Evolutionary conservation across 2,329 filamentous ascomycete genomes (phyloP).

Genomic region (Capronia coronata): DNA sequence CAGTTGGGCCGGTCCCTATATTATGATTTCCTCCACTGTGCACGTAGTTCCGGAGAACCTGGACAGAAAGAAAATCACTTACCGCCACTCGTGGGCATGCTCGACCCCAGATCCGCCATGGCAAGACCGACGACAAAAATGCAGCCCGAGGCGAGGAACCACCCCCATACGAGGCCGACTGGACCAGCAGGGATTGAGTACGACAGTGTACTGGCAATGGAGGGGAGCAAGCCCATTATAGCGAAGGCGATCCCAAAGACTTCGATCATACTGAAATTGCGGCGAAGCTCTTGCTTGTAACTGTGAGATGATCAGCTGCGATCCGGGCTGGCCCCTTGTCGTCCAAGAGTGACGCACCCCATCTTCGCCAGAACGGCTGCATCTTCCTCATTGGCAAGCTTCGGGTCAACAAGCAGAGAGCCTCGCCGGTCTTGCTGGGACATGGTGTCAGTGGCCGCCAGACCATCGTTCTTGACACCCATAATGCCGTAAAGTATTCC

Average conservation of each 20-base stretch:
- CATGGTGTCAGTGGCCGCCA: background rate
- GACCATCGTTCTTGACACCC: background rate
- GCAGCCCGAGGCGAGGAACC: constrained; percentile 53
- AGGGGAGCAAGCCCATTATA: constrained; percentile 57
- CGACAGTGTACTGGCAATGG: constrained; percentile 53
- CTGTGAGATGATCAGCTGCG: constrained; percentile 18
- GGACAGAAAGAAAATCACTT: background rate
- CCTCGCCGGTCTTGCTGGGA: constrained; percentile 12
- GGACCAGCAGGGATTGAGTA: constrained; percentile 56
- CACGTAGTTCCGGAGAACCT: no score
- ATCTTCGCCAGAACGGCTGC: constrained; percentile 37
- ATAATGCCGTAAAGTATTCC: background rate
- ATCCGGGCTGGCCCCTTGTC: background rate
- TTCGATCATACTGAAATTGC: constrained; percentile 58
- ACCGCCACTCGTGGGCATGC: constrained; percentile 54
- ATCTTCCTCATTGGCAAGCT: constrained; percentile 34
- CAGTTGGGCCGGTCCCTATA: no score
- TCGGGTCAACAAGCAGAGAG: constrained; percentile 19
- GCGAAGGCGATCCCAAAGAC: constrained; percentile 55
- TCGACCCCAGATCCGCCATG: constrained; percentile 46
- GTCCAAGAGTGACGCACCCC: constrained; percentile 13
- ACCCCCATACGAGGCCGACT: constrained; percentile 57
- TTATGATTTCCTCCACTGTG: no score
- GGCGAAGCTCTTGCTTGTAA: constrained; percentile 56
- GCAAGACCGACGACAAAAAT: constrained; percentile 56